Evolutionary conservation across 352 stramenopile genomes (phyloP).

Genomic region (Phytophthora macrochlamydospora): DNA sequence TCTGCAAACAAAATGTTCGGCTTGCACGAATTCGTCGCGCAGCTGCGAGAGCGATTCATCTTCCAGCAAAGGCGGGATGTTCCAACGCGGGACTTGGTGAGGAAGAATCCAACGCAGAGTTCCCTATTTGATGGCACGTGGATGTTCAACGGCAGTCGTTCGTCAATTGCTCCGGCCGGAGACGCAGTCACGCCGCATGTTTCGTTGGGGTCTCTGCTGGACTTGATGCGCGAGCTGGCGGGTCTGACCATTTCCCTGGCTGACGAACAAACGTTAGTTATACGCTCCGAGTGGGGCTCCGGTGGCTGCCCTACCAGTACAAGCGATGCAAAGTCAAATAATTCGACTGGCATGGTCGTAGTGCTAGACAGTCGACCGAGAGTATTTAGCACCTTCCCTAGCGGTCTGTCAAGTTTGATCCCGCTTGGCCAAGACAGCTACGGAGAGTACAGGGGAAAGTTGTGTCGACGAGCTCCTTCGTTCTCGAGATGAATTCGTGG

Average conservation of each 20-base stretch:
- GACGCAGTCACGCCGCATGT: conserved; percentile 9
- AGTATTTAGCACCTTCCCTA: conserved; percentile 51
- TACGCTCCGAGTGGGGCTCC: conserved; percentile 27
- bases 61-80: conserved; percentile 12
- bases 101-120: not conserved
- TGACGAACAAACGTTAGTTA: conserved; percentile 18
- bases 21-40: conserved; percentile 42
- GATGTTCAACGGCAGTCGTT: conserved; percentile 30
- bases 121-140: conserved; percentile 37
- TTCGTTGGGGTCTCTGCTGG: conserved; percentile 31
- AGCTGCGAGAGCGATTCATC: conserved; percentile 37
- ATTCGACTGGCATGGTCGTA: conserved; percentile 30
- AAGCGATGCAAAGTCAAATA: not conserved
- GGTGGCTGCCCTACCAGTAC: conserved; percentile 1
- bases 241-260: conserved; percentile 28
- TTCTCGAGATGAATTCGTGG: conserved; percentile 45
- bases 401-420: conserved; percentile 46
- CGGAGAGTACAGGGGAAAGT: conserved; percentile 56
- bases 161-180: conserved; percentile 19
- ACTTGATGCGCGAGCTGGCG: conserved; percentile 38
- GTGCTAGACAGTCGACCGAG: conserved; percentile 46
- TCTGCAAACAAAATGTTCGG: conserved; percentile 40
- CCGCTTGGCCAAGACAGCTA: conserved; percentile 34
- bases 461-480: conserved; percentile 28
- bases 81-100: conserved; percentile 1